Percentiles rank a stretch among this genome's conserved stretches.
phyloP scores from a whole-genome alignment of 345 rosid genomes.

The Cardamine chenopodiifolia region DNA sequence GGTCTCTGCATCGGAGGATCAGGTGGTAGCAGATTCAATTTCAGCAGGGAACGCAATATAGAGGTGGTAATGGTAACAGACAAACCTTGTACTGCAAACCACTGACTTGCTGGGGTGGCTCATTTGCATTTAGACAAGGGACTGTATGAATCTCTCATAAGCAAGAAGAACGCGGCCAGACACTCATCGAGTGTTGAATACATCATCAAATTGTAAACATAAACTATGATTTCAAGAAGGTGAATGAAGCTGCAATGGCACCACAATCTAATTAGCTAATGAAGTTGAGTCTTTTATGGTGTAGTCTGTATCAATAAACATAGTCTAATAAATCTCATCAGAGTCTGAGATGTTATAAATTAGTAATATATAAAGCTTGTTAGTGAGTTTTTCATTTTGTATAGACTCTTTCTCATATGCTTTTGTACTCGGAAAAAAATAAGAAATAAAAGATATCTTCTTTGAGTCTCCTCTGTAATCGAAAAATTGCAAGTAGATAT shows the following conservation, averaged over 20 bases:
- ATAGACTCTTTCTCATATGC: not conserved
- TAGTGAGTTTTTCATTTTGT: conserved; percentile 1
- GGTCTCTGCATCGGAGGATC: conserved; percentile 40
- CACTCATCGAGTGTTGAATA: not conserved
- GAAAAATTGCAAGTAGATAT: not conserved
- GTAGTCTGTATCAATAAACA: conserved; percentile 16
- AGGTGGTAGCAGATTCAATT: conserved; percentile 19
- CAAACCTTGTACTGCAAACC: conserved; percentile 33
- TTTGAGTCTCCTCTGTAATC: not conserved
- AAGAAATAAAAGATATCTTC: not conserved
- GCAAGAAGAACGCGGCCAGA: conserved; percentile 17
- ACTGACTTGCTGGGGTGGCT: conserved; percentile 19
- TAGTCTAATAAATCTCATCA: conserved; percentile 17
- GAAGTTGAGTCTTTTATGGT: not conserved
- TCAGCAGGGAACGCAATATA: not conserved
- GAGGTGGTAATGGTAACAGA: conserved; percentile 14
- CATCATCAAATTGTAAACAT: conserved; percentile 13
- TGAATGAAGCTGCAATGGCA: conserved; percentile 38
- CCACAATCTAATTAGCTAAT: conserved; percentile 25
- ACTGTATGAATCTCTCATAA: conserved; percentile 27
- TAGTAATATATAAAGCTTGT: not conserved
- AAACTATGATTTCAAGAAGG: conserved; percentile 11
- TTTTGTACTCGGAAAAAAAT: not conserved
- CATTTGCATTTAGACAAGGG: conserved; percentile 41
- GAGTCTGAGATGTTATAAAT: not conserved